Evolutionary conservation across 2,329 filamentous ascomycete species (phyloP).

Genomic region (Alternaria conjuncta): DNA sequence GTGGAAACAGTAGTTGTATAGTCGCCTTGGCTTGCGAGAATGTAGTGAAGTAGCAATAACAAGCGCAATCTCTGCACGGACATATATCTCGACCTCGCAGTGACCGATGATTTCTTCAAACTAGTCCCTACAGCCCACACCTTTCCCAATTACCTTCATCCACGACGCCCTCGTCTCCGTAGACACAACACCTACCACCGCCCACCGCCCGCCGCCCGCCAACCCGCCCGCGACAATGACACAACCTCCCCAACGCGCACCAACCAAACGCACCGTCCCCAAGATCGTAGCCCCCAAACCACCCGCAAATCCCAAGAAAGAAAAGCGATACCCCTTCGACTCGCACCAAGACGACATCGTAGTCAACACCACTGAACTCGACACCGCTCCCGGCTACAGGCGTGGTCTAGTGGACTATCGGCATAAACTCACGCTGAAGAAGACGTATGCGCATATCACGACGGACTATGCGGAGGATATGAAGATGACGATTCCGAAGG

Average conservation of each 20-base stretch:
- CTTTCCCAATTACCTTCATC: not conserved
- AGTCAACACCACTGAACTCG: conserved; percentile 23
- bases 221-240: not conserved
- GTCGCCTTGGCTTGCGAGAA: not conserved
- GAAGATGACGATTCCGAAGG: not conserved
- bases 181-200: not conserved
- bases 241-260: not conserved
- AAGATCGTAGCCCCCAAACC: not conserved
- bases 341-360: conserved; percentile 20
- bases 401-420: conserved; percentile 14
- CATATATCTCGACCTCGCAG: not conserved
- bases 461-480: not conserved
- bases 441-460: not conserved
- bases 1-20: not conserved
- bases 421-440: not conserved
- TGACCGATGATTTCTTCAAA: not conserved
- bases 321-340: conserved; percentile 13
- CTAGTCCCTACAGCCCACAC: not conserved
- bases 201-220: no score
- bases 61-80: conserved; percentile 15
- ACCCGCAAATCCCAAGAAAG: not conserved
- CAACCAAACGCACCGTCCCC: not conserved
- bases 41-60: conserved; percentile 5
- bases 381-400: not conserved
- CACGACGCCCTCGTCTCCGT: not conserved